These are phyloP conservation scores for Marasmius tenuissimus DNA, from an alignment of 1,284 basidiomycete species.

Conservation along the genomic window DNA sequence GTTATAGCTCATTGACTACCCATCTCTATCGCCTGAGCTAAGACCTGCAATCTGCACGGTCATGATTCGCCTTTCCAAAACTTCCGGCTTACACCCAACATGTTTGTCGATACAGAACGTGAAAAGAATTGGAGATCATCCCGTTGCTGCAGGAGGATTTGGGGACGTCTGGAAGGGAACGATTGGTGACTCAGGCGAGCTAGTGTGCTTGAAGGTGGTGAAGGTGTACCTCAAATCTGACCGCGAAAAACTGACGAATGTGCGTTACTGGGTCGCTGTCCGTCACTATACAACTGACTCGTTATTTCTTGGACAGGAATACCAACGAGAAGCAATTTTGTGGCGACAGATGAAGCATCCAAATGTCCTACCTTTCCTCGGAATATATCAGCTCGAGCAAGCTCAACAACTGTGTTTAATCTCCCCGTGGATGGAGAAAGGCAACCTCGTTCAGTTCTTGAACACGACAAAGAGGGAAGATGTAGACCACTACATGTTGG, in stretches of 20 bases:
- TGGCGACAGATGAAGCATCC: slow-evolving; percentile 4
- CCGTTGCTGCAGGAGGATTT: neutral
- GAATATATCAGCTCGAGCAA: slow-evolving; percentile 2
- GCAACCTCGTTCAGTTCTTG: slow-evolving; percentile 1
- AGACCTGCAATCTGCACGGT: neutral
- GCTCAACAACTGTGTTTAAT: slow-evolving; percentile 9
- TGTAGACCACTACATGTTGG: neutral
- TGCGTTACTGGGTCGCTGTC: neutral
- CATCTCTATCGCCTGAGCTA: neutral
- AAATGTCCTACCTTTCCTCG: slow-evolving; percentile 2
- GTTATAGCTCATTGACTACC: neutral
- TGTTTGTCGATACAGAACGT: neutral
- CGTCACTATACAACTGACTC: neutral
- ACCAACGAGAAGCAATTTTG: neutral
- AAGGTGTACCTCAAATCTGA: neutral
- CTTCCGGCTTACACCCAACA: neutral
- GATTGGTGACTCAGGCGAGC: neutral
- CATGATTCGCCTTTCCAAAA: neutral
- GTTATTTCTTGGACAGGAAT: neutral
- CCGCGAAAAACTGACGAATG: neutral
- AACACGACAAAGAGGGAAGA: neutral
- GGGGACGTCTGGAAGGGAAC: neutral
- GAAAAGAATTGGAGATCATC: neutral
- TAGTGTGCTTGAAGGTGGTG: neutral
- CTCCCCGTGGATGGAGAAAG: slow-evolving; percentile 7